Conservation (phyloP, 2,329 filamentous ascomycete genomes). For the Fusarium mangiferae region DNA sequence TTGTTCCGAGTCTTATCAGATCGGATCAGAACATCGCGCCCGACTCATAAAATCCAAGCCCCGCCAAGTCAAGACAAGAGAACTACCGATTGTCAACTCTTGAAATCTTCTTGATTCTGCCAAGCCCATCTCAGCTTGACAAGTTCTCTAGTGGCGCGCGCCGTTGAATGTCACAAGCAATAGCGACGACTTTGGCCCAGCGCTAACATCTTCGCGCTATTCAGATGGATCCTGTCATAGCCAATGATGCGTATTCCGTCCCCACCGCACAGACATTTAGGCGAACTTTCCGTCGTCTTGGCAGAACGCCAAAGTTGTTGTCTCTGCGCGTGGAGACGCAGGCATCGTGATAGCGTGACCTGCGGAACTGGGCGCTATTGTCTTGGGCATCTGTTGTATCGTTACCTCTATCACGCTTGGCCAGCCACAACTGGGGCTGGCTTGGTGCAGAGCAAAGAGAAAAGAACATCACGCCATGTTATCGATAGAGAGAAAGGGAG, state of each 20-base stretch:
- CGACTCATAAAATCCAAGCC: background rate
- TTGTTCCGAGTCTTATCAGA: background rate
- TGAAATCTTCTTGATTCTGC: background rate
- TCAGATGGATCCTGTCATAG: background rate
- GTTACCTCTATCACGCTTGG: background rate
- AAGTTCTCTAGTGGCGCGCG: background rate
- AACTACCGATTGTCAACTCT: background rate
- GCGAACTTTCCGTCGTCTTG: background rate
- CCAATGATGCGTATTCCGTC: background rate
- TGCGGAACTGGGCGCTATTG: background rate
- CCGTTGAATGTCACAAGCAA: background rate
- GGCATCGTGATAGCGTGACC: background rate
- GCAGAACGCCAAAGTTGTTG: background rate
- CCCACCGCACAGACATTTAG: background rate
- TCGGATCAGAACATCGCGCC: background rate
- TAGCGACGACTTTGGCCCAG: background rate
- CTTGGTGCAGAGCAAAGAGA: background rate
- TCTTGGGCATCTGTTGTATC: background rate
- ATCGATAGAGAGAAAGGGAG: background rate
- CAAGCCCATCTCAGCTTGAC: background rate
- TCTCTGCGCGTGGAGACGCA: rapidly evolving
- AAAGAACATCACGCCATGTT: background rate
- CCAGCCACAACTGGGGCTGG: background rate
- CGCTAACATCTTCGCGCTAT: background rate
- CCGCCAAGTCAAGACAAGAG: background rate